Evolutionary conservation across 2,329 filamentous ascomycete genomes (phyloP).

Genomic region (Cytospora paraplurivora): DNA sequence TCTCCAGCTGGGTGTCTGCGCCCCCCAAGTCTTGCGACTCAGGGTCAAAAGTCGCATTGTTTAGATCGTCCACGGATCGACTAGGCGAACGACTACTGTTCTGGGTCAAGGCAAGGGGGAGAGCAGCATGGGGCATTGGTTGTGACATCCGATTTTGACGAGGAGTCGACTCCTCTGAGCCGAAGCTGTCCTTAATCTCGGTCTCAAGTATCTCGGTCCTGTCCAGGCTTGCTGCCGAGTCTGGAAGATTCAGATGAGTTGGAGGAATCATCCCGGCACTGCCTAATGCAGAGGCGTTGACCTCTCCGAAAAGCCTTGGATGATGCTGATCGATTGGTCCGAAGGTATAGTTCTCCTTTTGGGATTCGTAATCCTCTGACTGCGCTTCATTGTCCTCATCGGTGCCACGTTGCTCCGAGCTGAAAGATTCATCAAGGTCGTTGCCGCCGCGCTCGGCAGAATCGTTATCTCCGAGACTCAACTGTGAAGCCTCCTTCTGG

Average conservation of each 20-base stretch:
- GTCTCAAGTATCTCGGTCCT: slow-evolving; percentile 43
- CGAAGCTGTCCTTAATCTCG: slow-evolving; percentile 50
- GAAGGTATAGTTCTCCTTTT: slow-evolving; percentile 77
- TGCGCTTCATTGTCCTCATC: slow-evolving; percentile 42
- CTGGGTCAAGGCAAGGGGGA: slow-evolving; percentile 35
- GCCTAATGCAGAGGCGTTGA: slow-evolving; percentile 55
- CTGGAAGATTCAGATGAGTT: slow-evolving; percentile 51
- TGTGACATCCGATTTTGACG: slow-evolving; percentile 23
- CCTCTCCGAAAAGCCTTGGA: slow-evolving; percentile 57
- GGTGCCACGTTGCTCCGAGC: slow-evolving; percentile 31
- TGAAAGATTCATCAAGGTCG: slow-evolving; percentile 35
- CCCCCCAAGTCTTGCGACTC: slow-evolving; percentile 59
- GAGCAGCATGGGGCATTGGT: slow-evolving; percentile 29
- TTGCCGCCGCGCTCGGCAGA: slow-evolving; percentile 30
- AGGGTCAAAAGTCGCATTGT: slow-evolving; percentile 54
- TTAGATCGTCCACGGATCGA: slow-evolving; percentile 52
- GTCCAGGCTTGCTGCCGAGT: slow-evolving; percentile 38
- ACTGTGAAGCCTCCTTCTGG: slow-evolving; percentile 61
- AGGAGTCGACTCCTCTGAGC: slow-evolving; percentile 45
- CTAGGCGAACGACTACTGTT: slow-evolving; percentile 31
- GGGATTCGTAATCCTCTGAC: slow-evolving; percentile 64
- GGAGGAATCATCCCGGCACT: slow-evolving; percentile 55
- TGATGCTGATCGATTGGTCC: slow-evolving; percentile 48
- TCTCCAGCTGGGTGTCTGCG: slow-evolving; percentile 47
- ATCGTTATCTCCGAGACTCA: slow-evolving; percentile 58